phyloP scores from a whole-genome alignment of 768 basidiomycete genomes.

The Tremella fuciformis region DNA sequence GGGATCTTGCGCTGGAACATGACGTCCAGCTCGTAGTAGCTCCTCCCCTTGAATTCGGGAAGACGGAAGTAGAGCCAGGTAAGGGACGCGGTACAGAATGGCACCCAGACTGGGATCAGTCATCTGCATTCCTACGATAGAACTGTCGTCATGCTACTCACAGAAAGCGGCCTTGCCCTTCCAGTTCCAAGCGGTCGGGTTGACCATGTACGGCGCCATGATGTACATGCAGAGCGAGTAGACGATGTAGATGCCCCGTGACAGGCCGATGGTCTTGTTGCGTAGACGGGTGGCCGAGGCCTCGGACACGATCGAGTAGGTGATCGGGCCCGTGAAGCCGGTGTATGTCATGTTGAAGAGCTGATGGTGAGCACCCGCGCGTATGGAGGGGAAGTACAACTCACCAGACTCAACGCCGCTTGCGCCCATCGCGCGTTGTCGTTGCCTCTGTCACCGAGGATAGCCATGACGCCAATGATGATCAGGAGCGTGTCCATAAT shows the following conservation, averaged over 20 bases:
- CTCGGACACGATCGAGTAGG: slow-evolving; percentile 18
- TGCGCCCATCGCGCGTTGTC: slow-evolving; percentile 21
- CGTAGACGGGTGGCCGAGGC: slow-evolving; percentile 26
- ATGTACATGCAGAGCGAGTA: slow-evolving; percentile 1
- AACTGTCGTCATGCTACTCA: no score
- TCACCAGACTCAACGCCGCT: slow-evolving; percentile 7
- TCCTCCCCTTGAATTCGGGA: slow-evolving; percentile 47
- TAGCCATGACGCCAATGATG: slow-evolving; percentile 26
- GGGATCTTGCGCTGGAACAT: slow-evolving; percentile 44
- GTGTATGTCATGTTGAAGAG: background rate
- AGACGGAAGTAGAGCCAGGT: slow-evolving; percentile 41
- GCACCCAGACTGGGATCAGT: slow-evolving; percentile 9
- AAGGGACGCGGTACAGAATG: background rate
- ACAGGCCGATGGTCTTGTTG: slow-evolving; percentile 27
- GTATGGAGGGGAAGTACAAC: slow-evolving; percentile 8
- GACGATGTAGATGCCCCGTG: slow-evolving; percentile 22
- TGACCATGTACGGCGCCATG: slow-evolving; percentile 22
- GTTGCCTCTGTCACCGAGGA: slow-evolving; percentile 22
- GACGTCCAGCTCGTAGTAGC: slow-evolving; percentile 50
- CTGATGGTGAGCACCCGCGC: no score
- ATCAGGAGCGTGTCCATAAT: slow-evolving; percentile 15
- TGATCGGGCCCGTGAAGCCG: slow-evolving; percentile 2
- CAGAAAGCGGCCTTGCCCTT: slow-evolving; percentile 22
- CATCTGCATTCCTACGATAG: no score
- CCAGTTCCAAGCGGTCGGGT: slow-evolving; percentile 36